These are phyloP conservation scores for Nothophoma quercina DNA, from an alignment of 2,329 filamentous ascomycete species.

Conservation along the genomic window DNA sequence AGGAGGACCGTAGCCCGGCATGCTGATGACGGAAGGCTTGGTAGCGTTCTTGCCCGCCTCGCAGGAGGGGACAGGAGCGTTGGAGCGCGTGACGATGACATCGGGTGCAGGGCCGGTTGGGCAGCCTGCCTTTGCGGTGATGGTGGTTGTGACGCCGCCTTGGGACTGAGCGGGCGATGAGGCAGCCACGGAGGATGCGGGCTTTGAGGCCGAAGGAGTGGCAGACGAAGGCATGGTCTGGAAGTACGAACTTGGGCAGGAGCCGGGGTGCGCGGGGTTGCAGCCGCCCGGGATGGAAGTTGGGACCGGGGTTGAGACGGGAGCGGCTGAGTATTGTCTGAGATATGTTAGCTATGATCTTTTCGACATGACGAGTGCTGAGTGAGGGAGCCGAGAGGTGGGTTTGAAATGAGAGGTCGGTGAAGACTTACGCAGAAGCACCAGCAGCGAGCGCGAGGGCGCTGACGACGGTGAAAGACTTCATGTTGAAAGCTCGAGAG, in stretches of 20 bases:
- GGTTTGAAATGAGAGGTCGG: no score
- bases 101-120: slow-evolving; percentile 24
- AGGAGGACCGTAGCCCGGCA: slow-evolving; percentile 17
- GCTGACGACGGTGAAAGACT: slow-evolving; percentile 7
- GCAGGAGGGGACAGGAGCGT: slow-evolving; percentile 22
- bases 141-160: slow-evolving; percentile 19
- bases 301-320: neutral
- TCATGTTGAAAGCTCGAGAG: slow-evolving; percentile 2
- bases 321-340: neutral
- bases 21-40: slow-evolving; percentile 26
- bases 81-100: slow-evolving; percentile 28
- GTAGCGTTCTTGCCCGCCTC: slow-evolving; percentile 28
- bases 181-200: slow-evolving; percentile 4
- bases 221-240: no score
- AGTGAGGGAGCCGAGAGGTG: neutral
- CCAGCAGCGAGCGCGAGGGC: slow-evolving; percentile 5
- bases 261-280: neutral
- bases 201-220: neutral
- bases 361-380: neutral
- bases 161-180: neutral
- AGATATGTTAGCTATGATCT: slow-evolving; percentile 2
- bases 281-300: neutral
- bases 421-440: slow-evolving; percentile 13
- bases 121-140: slow-evolving; percentile 26
- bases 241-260: neutral